phyloP scores from a whole-genome alignment of 169 alveolate genomes.

The Plasmodium malariae region DNA sequence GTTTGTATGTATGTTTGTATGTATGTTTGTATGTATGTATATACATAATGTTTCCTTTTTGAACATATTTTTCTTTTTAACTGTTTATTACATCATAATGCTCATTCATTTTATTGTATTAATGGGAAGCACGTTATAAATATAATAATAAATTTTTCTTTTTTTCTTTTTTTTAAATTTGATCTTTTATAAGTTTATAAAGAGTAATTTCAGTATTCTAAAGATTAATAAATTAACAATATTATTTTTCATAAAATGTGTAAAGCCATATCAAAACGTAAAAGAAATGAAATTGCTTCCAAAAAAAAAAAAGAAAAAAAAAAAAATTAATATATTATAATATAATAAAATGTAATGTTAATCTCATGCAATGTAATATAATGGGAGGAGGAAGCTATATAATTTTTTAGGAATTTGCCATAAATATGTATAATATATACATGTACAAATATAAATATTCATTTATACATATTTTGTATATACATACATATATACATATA shows the following conservation, averaged over 20 bases:
- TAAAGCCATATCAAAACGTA: not conserved
- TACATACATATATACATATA: not conserved
- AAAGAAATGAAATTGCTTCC: not conserved
- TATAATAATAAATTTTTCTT: not conserved
- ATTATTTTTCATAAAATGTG: not conserved
- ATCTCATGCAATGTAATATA: too few relatives aligned
- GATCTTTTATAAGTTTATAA: not conserved
- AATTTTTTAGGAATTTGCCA: not conserved
- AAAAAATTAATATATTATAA: too few relatives aligned
- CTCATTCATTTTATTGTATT: conserved; percentile 71
- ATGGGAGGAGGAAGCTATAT: too few relatives aligned
- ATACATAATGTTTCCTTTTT: not conserved
- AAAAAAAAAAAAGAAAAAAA: too few relatives aligned
- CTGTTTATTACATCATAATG: conserved; percentile 71
- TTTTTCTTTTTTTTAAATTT: not conserved
- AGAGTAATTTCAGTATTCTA: not conserved
- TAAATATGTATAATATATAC: not conserved
- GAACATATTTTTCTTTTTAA: not conserved
- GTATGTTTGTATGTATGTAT: conserved; percentile 2
- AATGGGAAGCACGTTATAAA: too few relatives aligned
- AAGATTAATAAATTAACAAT: not conserved
- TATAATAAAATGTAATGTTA: too few relatives aligned
- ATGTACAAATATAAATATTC: not conserved
- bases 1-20: not conserved
- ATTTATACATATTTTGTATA: not conserved